These are phyloP conservation scores for Cordyceps cateniannulata DNA, from an alignment of 2,329 filamentous ascomycete genomes.

Conservation along the genomic window DNA sequence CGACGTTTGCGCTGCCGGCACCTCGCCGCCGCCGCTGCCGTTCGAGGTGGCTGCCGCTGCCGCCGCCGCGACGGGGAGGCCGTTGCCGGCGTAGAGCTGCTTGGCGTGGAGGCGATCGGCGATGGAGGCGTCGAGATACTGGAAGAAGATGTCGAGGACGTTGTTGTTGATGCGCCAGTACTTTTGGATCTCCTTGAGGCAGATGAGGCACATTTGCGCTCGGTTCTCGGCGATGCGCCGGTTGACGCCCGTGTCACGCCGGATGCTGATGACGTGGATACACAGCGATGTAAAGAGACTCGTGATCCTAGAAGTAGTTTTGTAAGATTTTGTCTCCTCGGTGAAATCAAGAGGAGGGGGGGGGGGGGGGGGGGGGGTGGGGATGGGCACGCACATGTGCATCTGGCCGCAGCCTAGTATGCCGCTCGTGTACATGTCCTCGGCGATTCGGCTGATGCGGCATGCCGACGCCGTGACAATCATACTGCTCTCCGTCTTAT, in stretches of 20 bases:
- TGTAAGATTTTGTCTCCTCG: neutral
- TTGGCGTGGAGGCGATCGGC: slow-evolving; percentile 26
- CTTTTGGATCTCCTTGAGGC: slow-evolving; percentile 32
- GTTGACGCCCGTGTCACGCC: slow-evolving; percentile 26
- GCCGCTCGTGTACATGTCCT: slow-evolving; percentile 30
- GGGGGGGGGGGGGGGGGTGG: neutral
- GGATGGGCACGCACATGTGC: slow-evolving; percentile 26
- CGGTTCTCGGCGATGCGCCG: slow-evolving; percentile 30
- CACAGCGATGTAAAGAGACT: slow-evolving; percentile 32
- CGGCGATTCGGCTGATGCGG: slow-evolving; percentile 30
- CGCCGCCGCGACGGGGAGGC: neutral
- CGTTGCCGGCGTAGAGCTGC: neutral
- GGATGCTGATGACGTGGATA: slow-evolving; percentile 31
- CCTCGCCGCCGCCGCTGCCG: slow-evolving; percentile 6
- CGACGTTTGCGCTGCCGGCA: neutral
- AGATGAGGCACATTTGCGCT: slow-evolving; percentile 31
- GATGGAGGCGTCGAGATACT: slow-evolving; percentile 32
- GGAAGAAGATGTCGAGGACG: slow-evolving; percentile 30
- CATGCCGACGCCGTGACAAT: slow-evolving; percentile 28
- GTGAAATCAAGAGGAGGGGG: too few relatives aligned
- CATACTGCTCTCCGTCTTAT: slow-evolving; percentile 22
- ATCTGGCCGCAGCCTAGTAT: slow-evolving; percentile 31
- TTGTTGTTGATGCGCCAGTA: slow-evolving; percentile 36
- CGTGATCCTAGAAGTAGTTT: slow-evolving; percentile 22
- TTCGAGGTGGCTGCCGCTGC: neutral